phyloP scores from a whole-genome alignment of 202 grass and related monocot species.

The Elaeis oleifera region DNA sequence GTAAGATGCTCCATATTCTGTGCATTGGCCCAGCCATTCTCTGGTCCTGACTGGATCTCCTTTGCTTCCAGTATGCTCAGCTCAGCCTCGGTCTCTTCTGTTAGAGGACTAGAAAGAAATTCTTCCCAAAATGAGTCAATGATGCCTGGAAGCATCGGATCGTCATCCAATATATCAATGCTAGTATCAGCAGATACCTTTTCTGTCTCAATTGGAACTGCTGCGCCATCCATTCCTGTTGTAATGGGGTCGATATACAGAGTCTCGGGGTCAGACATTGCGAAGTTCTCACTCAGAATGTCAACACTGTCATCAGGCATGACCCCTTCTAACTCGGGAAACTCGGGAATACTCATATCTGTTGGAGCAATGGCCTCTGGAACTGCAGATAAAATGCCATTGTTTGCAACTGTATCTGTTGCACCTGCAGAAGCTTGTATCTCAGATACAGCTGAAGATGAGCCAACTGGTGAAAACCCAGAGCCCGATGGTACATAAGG shows the following conservation, averaged over 20 bases:
- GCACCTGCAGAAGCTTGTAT: conserved; percentile 34
- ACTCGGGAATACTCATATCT: conserved; percentile 42
- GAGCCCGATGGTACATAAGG: conserved; percentile 43
- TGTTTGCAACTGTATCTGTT: conserved; percentile 20
- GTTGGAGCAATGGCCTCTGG: conserved; percentile 29
- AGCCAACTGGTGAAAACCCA: conserved; percentile 60
- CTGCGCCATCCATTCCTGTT: conserved; percentile 36
- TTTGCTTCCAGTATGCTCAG: conserved; percentile 37
- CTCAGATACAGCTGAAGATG: conserved; percentile 41
- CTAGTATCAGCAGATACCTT: conserved; percentile 16
- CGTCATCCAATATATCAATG: conserved; percentile 29
- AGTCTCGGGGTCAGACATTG: conserved; percentile 47
- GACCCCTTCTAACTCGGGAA: conserved; percentile 58
- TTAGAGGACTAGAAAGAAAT: conserved; percentile 61
- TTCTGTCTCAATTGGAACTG: conserved; percentile 56
- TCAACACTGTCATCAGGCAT: conserved; percentile 30
- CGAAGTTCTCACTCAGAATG: conserved; percentile 38
- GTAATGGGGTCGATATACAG: conserved; percentile 36
- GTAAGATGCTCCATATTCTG: conserved; percentile 63
- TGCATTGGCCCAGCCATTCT: conserved; percentile 25
- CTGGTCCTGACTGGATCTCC: conserved; percentile 22
- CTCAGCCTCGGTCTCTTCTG: conserved; percentile 48
- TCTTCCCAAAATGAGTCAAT: conserved; percentile 94
- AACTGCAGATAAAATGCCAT: conserved; percentile 31
- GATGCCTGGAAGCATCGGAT: conserved; percentile 66